phyloP scores from a whole-genome alignment of 1,139 yeast genomes.

The Kodamaea alishanica region DNA sequence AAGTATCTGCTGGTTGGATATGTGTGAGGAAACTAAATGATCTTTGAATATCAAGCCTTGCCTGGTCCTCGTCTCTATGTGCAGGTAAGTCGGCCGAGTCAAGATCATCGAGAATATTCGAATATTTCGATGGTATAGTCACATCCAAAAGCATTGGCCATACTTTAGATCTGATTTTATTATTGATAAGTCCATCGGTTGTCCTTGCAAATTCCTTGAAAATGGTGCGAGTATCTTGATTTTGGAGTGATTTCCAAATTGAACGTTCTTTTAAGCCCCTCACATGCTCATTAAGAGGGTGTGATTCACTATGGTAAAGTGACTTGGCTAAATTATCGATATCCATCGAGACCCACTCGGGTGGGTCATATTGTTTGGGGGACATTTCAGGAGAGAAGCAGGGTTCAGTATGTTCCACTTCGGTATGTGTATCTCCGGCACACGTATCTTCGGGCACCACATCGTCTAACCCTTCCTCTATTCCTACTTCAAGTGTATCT shows the following conservation, averaged over 20 bases:
- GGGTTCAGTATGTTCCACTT: background rate
- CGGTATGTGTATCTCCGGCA: too few species aligned
- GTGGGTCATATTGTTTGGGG: slow-evolving; percentile 15
- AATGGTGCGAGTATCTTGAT: background rate
- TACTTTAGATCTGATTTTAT: slow-evolving; percentile 35
- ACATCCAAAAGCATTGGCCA: slow-evolving; percentile 47
- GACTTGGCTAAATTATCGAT: slow-evolving; percentile 46
- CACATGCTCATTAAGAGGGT: slow-evolving; percentile 41
- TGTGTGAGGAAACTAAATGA: slow-evolving; percentile 51
- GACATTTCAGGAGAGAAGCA: too few species aligned
- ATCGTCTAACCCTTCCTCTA: too few species aligned
- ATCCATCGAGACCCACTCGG: slow-evolving; percentile 52
- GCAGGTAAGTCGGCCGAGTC: slow-evolving; percentile 32
- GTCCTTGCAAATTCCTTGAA: slow-evolving; percentile 38
- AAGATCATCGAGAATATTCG: slow-evolving; percentile 21
- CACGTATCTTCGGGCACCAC: too few species aligned
- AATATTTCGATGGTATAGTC: slow-evolving; percentile 4
- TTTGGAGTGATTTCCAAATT: slow-evolving; percentile 33
- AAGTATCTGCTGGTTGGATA: slow-evolving; percentile 23
- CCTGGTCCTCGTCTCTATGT: slow-evolving; percentile 78
- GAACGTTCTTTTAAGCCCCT: slow-evolving; percentile 37
- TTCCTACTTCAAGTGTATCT: too few species aligned
- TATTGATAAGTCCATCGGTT: slow-evolving; percentile 47
- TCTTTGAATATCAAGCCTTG: slow-evolving; percentile 69
- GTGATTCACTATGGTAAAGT: slow-evolving; percentile 39